Percentiles rank a stretch among this genome's conserved stretches.
phyloP scores from a whole-genome alignment of 257 asterid species.

The Solanum medicagineum region DNA sequence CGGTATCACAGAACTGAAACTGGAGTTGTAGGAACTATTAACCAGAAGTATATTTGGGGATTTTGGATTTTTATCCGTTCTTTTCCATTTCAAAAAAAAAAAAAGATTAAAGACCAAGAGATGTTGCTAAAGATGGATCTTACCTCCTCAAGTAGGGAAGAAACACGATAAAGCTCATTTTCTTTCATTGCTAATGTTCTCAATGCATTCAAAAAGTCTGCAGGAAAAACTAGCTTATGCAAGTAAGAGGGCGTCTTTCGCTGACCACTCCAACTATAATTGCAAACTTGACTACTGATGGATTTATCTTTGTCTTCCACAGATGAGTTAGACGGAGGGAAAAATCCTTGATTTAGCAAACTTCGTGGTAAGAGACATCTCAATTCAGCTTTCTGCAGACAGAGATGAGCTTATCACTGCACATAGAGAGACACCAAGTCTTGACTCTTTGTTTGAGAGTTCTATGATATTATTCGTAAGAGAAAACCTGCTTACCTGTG shows the following conservation, averaged over 20 bases:
- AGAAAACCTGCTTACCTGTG: conserved; percentile 42
- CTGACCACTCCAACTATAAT: conserved; percentile 70
- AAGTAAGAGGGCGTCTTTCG: conserved; percentile 63
- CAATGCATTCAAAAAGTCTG: conserved; percentile 65
- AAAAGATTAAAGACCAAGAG: neutral
- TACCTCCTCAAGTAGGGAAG: conserved; percentile 81
- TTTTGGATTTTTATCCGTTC: neutral
- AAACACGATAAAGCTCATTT: conserved; percentile 51
- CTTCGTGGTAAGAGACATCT: conserved; percentile 69
- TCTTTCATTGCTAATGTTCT: conserved; percentile 84
- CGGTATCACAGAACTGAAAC: neutral
- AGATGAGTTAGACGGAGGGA: conserved; percentile 29
- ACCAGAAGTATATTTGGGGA: neutral
- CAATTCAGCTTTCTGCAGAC: conserved; percentile 66
- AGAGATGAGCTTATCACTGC: conserved; percentile 1
- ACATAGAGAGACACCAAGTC: neutral
- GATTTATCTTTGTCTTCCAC: conserved; percentile 15
- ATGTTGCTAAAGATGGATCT: neutral
- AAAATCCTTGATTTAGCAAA: conserved; percentile 61
- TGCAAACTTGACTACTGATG: conserved; percentile 8
- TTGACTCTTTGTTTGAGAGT: neutral
- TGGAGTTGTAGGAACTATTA: neutral
- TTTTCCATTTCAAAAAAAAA: neutral
- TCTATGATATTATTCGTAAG: neutral
- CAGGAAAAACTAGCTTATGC: conserved; percentile 71